Evolutionary conservation across 192 early-diverging fungal genomes (phyloP).

Genomic region (Backusella australiensis): DNA sequence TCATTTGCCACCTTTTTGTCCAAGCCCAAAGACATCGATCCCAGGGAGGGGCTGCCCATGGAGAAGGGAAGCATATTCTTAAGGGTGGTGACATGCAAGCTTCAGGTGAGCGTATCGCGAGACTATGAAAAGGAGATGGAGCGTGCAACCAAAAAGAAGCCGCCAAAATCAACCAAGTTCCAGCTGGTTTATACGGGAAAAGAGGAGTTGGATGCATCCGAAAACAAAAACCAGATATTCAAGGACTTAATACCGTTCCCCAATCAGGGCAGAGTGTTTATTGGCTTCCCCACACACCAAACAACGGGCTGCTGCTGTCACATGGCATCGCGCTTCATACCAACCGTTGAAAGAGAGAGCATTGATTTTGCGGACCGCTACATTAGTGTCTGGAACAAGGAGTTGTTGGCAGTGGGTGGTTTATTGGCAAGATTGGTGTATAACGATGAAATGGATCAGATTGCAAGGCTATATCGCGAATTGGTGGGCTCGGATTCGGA

Average conservation of each 20-base stretch:
- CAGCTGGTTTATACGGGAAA: slow-evolving; percentile 70
- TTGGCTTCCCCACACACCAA: slow-evolving; percentile 90
- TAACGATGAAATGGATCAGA: slow-evolving; percentile 71
- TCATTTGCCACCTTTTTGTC: slow-evolving; percentile 17
- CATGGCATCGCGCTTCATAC: slow-evolving; percentile 81
- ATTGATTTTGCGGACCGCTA: slow-evolving; percentile 87
- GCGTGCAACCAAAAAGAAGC: slow-evolving; percentile 82
- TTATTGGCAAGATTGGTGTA: slow-evolving; percentile 71
- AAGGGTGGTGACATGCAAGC: slow-evolving; percentile 60
- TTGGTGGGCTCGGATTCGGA: slow-evolving; percentile 33
- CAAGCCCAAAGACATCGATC: slow-evolving; percentile 6
- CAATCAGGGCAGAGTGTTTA: slow-evolving; percentile 83
- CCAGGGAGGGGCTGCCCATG: not conserved
- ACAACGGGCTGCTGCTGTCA: slow-evolving; percentile 84
- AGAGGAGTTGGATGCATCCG: slow-evolving; percentile 75
- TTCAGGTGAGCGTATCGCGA: slow-evolving; percentile 52
- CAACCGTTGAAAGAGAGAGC: slow-evolving; percentile 88
- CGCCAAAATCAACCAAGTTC: slow-evolving; percentile 67
- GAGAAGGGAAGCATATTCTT: slow-evolving; percentile 64
- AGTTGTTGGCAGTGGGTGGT: slow-evolving; percentile 73
- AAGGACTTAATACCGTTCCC: slow-evolving; percentile 68
- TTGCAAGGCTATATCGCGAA: slow-evolving; percentile 51
- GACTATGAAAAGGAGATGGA: slow-evolving; percentile 74
- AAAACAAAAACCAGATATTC: slow-evolving; percentile 62
- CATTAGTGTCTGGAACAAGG: slow-evolving; percentile 78